These are phyloP conservation scores for Exophiala calicioides DNA, from an alignment of 2,329 filamentous ascomycete species.

Conservation along the genomic window DNA sequence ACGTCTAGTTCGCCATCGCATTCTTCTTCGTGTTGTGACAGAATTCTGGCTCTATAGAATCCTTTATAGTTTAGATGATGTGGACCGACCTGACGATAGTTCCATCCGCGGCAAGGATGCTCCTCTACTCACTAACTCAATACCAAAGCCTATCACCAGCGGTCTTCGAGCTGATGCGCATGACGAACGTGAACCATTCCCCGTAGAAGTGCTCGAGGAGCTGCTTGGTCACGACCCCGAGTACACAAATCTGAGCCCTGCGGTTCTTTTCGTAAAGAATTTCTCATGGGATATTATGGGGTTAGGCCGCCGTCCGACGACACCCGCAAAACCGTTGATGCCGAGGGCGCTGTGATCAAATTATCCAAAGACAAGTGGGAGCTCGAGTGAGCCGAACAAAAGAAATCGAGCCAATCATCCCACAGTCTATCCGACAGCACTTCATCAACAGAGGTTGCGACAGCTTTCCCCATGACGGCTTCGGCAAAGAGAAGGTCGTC, in stretches of 20 bases:
- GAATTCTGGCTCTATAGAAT: constrained; percentile 95
- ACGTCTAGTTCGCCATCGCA: constrained; percentile 78
- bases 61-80: constrained; percentile 75
- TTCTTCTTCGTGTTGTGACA: constrained; percentile 84
- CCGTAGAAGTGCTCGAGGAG: constrained; percentile 96
- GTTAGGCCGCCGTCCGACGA: constrained; percentile 69
- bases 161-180: constrained; percentile 58
- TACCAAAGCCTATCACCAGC: constrained; percentile 62
- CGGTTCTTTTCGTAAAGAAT: constrained; percentile 93
- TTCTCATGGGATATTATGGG: constrained; percentile 96
- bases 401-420: constrained; percentile 73
- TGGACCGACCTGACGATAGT: constrained; percentile 65
- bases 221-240: constrained; percentile 91
- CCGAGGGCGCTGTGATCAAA: constrained; percentile 68
- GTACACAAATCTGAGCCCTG: constrained; percentile 83
- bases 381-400: constrained; percentile 34
- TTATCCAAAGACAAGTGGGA: constrained; percentile 53
- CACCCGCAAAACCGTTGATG: constrained; percentile 79
- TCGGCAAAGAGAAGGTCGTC: too few species aligned
- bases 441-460: too few species aligned
- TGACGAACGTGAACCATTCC: constrained; percentile 83
- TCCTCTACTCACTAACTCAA: constrained; percentile 46
- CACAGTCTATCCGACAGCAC: constrained; percentile 75
- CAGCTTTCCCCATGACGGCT: too few species aligned
- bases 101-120: constrained; percentile 57